phyloP scores from a whole-genome alignment of 2,329 filamentous ascomycete genomes.

The Orbilia oligospora region DNA sequence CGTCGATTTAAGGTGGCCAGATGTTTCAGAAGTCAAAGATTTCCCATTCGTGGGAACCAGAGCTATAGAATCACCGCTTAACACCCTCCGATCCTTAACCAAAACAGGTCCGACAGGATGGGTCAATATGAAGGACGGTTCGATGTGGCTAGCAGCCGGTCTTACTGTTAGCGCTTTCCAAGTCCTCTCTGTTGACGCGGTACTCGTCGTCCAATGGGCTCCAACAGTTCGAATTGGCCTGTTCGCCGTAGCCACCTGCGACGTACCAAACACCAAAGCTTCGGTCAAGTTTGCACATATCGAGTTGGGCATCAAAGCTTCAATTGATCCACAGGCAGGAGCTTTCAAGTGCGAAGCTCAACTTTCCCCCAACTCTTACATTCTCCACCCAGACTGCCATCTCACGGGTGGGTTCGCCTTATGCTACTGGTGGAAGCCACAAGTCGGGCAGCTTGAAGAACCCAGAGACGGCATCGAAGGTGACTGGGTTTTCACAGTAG shows the following conservation, averaged over 20 bases:
- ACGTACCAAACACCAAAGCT: constrained; percentile 63
- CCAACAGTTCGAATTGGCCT: constrained; percentile 65
- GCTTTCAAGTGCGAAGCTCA: constrained; percentile 67
- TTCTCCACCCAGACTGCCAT: constrained; percentile 67
- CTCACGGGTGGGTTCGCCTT: constrained; percentile 68
- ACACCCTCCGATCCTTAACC: not conserved
- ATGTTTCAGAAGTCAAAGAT: constrained; percentile 61
- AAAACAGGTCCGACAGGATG: constrained; percentile 62
- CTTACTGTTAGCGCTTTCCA: constrained; percentile 67
- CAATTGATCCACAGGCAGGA: constrained; percentile 66
- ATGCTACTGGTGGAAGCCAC: constrained; percentile 66
- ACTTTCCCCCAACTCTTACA: constrained; percentile 67
- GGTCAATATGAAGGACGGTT: constrained; percentile 63
- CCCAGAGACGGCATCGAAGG: too few species aligned
- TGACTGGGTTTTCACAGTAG: constrained; percentile 69
- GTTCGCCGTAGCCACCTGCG: constrained; percentile 65
- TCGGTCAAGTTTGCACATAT: constrained; percentile 66
- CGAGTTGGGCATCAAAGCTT: constrained; percentile 67
- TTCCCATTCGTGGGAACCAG: constrained; percentile 65
- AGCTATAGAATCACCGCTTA: not conserved
- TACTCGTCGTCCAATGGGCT: constrained; percentile 66
- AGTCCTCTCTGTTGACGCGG: constrained; percentile 66
- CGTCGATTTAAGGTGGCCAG: constrained; percentile 65
- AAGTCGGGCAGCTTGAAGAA: constrained; percentile 68
- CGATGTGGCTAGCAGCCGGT: constrained; percentile 67